phyloP scores from a whole-genome alignment of 345 rosid species.

The Dipteronia sinensis region DNA sequence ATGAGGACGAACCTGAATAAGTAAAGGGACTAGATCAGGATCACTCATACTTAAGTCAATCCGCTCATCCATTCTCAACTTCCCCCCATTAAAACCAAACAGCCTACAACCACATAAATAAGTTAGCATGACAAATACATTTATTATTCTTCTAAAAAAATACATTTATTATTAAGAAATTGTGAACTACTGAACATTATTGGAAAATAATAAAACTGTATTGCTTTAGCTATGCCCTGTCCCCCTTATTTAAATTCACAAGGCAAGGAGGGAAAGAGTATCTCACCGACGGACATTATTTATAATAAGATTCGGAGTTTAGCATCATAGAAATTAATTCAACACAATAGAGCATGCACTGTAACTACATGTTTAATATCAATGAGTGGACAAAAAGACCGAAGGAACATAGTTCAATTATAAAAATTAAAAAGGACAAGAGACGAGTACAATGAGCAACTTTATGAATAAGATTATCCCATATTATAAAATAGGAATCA shows the following conservation, averaged over 20 bases:
- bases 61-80: slow-evolving; percentile 94
- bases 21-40: slow-evolving; percentile 89
- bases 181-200: background rate
- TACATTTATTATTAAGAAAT: background rate
- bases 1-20: slow-evolving; percentile 68
- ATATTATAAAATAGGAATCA: background rate
- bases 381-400: background rate
- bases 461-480: background rate
- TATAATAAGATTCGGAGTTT: background rate
- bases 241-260: background rate
- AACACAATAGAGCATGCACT: background rate
- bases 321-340: background rate
- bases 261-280: background rate
- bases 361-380: background rate
- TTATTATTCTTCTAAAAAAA: background rate
- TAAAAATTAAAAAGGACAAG: background rate
- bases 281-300: background rate
- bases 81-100: slow-evolving; percentile 81
- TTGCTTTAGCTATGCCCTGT: background rate
- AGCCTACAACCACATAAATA: slow-evolving; percentile 50
- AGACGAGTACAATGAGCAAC: background rate
- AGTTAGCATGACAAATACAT: background rate
- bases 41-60: slow-evolving; percentile 97
- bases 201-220: background rate
- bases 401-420: background rate